Conservation (phyloP, 164 flowering plant genomes). For the Umbilicus rupestris region DNA sequence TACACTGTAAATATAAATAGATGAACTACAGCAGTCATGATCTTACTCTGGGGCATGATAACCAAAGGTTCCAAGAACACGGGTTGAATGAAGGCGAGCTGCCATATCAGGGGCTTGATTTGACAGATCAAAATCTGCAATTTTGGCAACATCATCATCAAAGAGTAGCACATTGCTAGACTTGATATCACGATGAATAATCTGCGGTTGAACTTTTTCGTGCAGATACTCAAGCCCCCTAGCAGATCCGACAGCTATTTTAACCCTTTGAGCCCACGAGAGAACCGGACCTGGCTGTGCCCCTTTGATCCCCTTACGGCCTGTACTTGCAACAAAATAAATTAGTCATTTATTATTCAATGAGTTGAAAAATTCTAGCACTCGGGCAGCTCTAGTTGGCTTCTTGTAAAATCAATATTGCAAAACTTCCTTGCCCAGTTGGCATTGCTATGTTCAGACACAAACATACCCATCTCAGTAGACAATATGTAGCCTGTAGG, state of each 20-base stretch:
- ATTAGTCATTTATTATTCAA: background rate
- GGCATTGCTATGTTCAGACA: background rate
- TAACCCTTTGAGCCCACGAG: slow-evolving; percentile 75
- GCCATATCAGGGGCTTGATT: slow-evolving; percentile 92
- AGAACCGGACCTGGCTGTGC: slow-evolving; percentile 85
- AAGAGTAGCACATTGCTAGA: slow-evolving; percentile 80
- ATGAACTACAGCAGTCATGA: background rate
- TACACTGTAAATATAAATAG: background rate
- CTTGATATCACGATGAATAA: slow-evolving; percentile 82
- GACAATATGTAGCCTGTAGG: background rate
- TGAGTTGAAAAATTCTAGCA: background rate
- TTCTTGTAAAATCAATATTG: background rate
- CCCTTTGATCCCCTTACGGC: slow-evolving; percentile 85
- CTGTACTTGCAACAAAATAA: slow-evolving; percentile 21
- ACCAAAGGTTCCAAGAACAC: slow-evolving; percentile 91
- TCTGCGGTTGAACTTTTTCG: slow-evolving; percentile 69
- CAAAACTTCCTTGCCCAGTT: background rate
- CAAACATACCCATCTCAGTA: background rate
- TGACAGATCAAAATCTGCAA: slow-evolving; percentile 84
- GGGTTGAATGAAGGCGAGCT: slow-evolving; percentile 88
- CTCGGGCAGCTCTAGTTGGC: background rate
- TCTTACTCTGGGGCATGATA: slow-evolving; percentile 94
- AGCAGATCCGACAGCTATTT: slow-evolving; percentile 94
- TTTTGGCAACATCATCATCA: slow-evolving; percentile 77
- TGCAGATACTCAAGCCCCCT: slow-evolving; percentile 84